Conservation (phyloP, 129 eudicot genomes). For the Sambucus nigra region DNA sequence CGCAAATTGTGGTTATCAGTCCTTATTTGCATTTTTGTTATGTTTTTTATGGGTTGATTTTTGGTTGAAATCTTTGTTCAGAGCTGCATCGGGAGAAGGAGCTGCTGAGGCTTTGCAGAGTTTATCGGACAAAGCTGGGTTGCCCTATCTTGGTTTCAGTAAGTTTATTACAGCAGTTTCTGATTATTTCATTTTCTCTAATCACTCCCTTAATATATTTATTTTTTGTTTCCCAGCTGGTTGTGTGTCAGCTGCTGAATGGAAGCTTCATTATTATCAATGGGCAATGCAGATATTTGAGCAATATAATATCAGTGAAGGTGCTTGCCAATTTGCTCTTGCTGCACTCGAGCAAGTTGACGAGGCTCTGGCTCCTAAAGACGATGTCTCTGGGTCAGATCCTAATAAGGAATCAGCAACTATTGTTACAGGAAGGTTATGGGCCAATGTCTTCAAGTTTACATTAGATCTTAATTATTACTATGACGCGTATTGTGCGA, state of each 20-base stretch:
- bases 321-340: slow-evolving; percentile 88
- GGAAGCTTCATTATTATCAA: slow-evolving; percentile 95
- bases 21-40: slow-evolving; percentile 10
- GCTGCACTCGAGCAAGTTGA: slow-evolving; percentile 99
- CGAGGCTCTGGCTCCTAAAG: slow-evolving; percentile 47
- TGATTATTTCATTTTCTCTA: slow-evolving; percentile 1
- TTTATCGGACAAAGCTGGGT: slow-evolving; percentile 64
- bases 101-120: slow-evolving; percentile 63
- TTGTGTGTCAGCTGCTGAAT: slow-evolving; percentile 50
- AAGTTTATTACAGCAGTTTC: slow-evolving; percentile 19
- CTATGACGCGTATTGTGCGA: slow-evolving; percentile 92
- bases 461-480: slow-evolving; percentile 62
- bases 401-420: slow-evolving; percentile 52
- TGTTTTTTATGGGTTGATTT: slow-evolving; percentile 8
- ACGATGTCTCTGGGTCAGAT: slow-evolving; percentile 23
- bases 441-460: slow-evolving; percentile 96
- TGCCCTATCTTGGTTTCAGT: slow-evolving; percentile 50
- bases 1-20: not conserved
- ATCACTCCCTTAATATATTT: slow-evolving; percentile 6
- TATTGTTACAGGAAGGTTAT: slow-evolving; percentile 75
- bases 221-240: slow-evolving; percentile 38
- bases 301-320: slow-evolving; percentile 74
- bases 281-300: slow-evolving; percentile 99
- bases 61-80: slow-evolving; percentile 21
- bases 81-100: slow-evolving; percentile 80